Evolutionary conservation across 2,329 filamentous ascomycete genomes (phyloP).

Genomic region (Ascochyta pisi): DNA sequence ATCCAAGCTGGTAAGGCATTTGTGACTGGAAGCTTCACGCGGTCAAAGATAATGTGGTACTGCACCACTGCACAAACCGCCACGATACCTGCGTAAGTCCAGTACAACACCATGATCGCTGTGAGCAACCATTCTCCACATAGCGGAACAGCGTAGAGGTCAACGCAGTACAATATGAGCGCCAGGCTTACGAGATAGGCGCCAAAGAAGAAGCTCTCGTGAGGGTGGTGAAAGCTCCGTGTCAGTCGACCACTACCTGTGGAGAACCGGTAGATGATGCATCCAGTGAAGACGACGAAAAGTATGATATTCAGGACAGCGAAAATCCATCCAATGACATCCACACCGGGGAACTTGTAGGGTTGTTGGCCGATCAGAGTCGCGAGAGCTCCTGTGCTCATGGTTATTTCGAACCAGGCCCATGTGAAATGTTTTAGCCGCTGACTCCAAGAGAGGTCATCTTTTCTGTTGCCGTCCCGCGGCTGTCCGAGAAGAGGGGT

Average conservation of each 20-base stretch:
- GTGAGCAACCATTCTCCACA: conserved; percentile 62
- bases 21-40: conserved; percentile 61
- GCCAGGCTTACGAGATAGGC: conserved; percentile 70
- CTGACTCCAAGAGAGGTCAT: conserved; percentile 24
- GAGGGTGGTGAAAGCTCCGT: conserved; percentile 65
- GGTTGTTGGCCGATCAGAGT: conserved; percentile 64
- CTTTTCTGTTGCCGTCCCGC: conserved; percentile 16
- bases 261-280: conserved; percentile 66
- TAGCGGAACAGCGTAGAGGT: conserved; percentile 69
- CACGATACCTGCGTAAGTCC: conserved; percentile 66
- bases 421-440: conserved; percentile 46
- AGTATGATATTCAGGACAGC: conserved; percentile 72
- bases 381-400: conserved; percentile 75
- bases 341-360: conserved; percentile 68
- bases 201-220: conserved; percentile 75
- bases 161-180: conserved; percentile 45
- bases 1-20: conserved; percentile 52
- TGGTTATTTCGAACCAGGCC: conserved; percentile 76
- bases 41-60: conserved; percentile 97
- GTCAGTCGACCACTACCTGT: conserved; percentile 58
- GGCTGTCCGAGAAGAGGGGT: conserved; percentile 9
- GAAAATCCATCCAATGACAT: conserved; percentile 68
- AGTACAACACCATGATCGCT: conserved; percentile 70
- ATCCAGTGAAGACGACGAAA: conserved; percentile 63
- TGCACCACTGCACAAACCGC: conserved; percentile 76